Base-by-base conservation (phyloP, 129 eudicot species). In the Chrysanthemum lavandulifolium region DNA sequence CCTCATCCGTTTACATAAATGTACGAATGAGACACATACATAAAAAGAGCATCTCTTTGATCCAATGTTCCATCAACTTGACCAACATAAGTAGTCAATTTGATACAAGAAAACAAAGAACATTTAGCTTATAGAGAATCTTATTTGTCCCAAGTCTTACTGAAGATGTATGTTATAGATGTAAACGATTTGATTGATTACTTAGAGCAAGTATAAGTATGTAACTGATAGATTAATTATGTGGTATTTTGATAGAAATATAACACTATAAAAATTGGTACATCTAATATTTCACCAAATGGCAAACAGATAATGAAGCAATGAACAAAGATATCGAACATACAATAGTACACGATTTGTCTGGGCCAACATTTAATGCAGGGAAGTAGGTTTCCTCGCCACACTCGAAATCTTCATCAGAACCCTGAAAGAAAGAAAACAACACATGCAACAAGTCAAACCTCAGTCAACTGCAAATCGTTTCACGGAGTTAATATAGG, bases 321-420 rank as follows among this genome's bases (percentile, higher is more conserved):
- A 59, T 16, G 53, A 60, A 76, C 19, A 76, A 62, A 68, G 69
- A 76, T 61, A 14, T 29, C 18, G 14, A 43, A 57, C 78, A 71
- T 85, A 92, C 98, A 84, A 92, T 84, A 8, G 89, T 67, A 78
- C 84, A 80, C 14, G 88, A 31, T 55, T 67, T 86, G 62, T 83
- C 91, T 68, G 66, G 13, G 66, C 86, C 88, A 76, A 89, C 84
- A 61, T 72, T 75, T 70, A 92, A 60, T 31, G 94, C 98, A 31
- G 98, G 96, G 68, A 89, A 89, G 77, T 86, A 89, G 21, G 80
- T 92, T 80, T 80, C 86, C 71, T 89, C 91, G 45, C 97, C 97
- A 60, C 89, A 86, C 69, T 83, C 96, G 40, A 85, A 61, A 16
- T 69, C 83, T 67, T 77, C 83, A 57, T 71, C 65, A 61, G 79